Conservation (phyloP, 2,329 filamentous ascomycete species). For the Eurotiales sp. region DNA sequence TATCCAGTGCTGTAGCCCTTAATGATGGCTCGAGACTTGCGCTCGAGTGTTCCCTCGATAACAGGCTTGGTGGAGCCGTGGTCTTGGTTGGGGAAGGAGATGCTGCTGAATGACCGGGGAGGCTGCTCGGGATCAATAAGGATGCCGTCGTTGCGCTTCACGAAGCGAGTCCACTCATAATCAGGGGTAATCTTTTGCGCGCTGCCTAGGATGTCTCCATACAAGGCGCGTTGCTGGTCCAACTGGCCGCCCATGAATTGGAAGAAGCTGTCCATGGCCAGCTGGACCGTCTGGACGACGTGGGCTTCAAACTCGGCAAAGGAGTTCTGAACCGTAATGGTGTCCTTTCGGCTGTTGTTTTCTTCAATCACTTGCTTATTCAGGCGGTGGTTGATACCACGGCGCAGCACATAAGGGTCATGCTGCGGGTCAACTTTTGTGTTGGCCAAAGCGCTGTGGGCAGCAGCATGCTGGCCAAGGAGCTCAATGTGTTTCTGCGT, state of each 20-base stretch:
- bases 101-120: constrained; percentile 67
- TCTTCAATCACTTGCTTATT: constrained; percentile 90
- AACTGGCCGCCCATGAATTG: constrained; percentile 74
- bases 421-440: constrained; percentile 67
- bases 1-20: constrained; percentile 75
- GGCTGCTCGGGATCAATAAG: constrained; percentile 75
- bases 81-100: constrained; percentile 84
- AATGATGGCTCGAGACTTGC: constrained; percentile 82
- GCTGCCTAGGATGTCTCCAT: constrained; percentile 74
- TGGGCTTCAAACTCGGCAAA: constrained; percentile 86
- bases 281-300: constrained; percentile 76
- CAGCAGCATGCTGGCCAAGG: constrained; percentile 78
- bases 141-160: constrained; percentile 63
- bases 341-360: constrained; percentile 91
- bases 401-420: constrained; percentile 84
- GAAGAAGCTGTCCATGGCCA: constrained; percentile 77
- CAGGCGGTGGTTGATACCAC: constrained; percentile 76
- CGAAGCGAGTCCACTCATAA: constrained; percentile 90
- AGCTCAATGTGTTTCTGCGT: constrained; percentile 97
- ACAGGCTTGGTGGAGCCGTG: constrained; percentile 75
- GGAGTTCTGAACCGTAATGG: constrained; percentile 85
- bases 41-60: constrained; percentile 83
- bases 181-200: constrained; percentile 74
- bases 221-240: constrained; percentile 75
- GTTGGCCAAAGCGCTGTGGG: constrained; percentile 67